Evolutionary conservation across 129 eudicot genomes (phyloP).

Genomic region (Flaveria bidentis): DNA sequence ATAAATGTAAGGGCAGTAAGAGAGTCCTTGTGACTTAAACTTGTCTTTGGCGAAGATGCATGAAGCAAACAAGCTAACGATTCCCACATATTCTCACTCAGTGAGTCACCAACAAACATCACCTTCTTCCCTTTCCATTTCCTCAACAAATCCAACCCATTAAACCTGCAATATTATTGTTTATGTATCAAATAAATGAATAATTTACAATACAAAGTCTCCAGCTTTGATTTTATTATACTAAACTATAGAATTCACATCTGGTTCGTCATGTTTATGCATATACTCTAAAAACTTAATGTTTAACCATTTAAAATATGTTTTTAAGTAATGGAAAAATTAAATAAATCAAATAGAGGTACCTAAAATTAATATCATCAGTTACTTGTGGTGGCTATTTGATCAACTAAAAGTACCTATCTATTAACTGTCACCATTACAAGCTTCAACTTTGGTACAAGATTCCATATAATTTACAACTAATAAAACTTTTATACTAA

Average conservation of each 20-base stretch:
- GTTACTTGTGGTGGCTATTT: not conserved
- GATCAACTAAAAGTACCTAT: conserved; percentile 24
- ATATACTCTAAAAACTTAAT: no score
- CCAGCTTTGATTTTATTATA: no score
- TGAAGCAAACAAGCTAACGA: conserved; percentile 65
- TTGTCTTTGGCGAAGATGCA: conserved; percentile 39
- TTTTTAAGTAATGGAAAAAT: not conserved
- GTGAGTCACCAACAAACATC: conserved; percentile 66
- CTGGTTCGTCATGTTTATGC: no score
- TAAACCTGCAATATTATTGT: conserved; percentile 35
- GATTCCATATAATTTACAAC: conserved; percentile 10
- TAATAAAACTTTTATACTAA: not conserved
- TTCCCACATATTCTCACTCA: conserved; percentile 62
- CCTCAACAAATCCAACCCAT: conserved; percentile 52
- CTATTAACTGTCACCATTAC: not conserved
- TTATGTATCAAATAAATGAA: not conserved
- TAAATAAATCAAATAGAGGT: conserved; percentile 1
- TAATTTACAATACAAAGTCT: not conserved
- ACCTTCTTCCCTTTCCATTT: conserved; percentile 56
- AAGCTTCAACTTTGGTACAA: conserved; percentile 16
- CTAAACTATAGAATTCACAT: no score
- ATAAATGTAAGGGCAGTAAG: conserved; percentile 61
- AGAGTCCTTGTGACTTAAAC: conserved; percentile 33
- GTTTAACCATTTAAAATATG: not conserved
- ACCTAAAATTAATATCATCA: not conserved